Base-by-base conservation (phyloP, 192 early-diverging fungal genomes). In the Haplosporangium gracile region DNA sequence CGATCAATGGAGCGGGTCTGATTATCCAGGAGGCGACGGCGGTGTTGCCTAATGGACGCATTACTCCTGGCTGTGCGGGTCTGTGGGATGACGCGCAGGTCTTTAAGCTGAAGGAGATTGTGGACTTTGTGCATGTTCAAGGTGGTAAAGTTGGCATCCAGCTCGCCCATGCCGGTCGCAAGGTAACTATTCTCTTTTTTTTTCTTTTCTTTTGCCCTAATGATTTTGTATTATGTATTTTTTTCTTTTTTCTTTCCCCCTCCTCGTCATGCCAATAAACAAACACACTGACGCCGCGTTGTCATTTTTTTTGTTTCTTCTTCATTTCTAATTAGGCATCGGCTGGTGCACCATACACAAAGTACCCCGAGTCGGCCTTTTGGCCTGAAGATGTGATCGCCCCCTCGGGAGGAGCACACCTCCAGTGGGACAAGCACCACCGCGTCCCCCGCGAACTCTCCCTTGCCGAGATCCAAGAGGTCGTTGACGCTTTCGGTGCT, bases 41-140 rank as follows among this genome's bases (percentile, higher is more conserved):
- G 6, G 96, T 98, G 9, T 72, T 85, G 0, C 92, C 95, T 34
- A 90, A 96, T 70, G 97, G 97, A 72, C 92, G 96, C 24, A 96
- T 97, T 60, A 91, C 95, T 10, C 95, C 97, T 29, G 81, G 92
- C 63, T 95, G 95, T 85, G 86, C 92, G 9, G 97, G 98, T 15
- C 81, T 99, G 32, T 98, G 96, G 95, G 91, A 93, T 18, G 95
- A 97, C 88, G 95, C 92, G 16, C 97, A 98, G 45, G 91, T 95
- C 2, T 88, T 88, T 2, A 89, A 91, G 60, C 84, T 95, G 26
- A 91, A 90, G 70, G 88, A 89, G 4, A 89, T 97, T 26, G 92
- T 92, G 22, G 85, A 92, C 49, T 91, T 94, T 87, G 88, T 91
- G 29, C 95, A 97, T 69, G 81, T 88, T 0, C 91, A 93, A 39